Evolutionary conservation across 2,329 filamentous ascomycete genomes (phyloP).

Genomic region (Colletotrichum camelliae): DNA sequence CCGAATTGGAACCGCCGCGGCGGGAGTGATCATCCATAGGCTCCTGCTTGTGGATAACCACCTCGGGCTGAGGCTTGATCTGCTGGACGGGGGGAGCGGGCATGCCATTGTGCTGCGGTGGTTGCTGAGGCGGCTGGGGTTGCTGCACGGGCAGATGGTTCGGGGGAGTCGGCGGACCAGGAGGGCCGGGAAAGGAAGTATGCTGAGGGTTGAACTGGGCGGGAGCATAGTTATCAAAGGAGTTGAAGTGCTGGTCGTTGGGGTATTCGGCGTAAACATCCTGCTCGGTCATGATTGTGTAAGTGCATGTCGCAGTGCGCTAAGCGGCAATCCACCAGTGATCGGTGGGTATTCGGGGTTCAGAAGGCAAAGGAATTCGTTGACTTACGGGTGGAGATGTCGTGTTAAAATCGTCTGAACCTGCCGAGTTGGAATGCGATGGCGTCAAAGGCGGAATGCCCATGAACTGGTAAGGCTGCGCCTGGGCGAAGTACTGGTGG

Average conservation of each 20-base stretch:
- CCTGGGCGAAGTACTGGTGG: constrained; percentile 53
- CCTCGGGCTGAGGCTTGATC: constrained; percentile 22
- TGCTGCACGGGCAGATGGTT: constrained; percentile 27
- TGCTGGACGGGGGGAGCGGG: constrained; percentile 28
- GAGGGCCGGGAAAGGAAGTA: constrained; percentile 49
- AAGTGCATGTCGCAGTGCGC: constrained; percentile 32
- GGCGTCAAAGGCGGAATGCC: constrained; percentile 59
- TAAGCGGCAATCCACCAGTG: constrained; percentile 31
- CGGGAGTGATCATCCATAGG: constrained; percentile 38
- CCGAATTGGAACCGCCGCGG: constrained; percentile 55
- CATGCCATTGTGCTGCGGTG: constrained; percentile 29
- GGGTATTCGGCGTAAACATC: constrained; percentile 55
- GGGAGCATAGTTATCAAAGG: constrained; percentile 47
- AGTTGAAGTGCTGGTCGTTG: constrained; percentile 52
- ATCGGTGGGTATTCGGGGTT: constrained; percentile 28
- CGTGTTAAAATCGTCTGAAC: constrained; percentile 59
- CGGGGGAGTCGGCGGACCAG: constrained; percentile 54
- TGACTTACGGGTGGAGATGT: constrained; percentile 61
- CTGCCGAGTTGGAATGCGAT: constrained; percentile 59
- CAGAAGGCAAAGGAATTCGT: constrained; percentile 17
- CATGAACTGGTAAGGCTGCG: constrained; percentile 61
- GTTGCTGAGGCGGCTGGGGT: constrained; percentile 16
- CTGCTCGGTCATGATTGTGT: constrained; percentile 43
- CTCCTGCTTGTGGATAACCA: constrained; percentile 39
- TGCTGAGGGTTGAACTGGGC: constrained; percentile 31